Conservation (phyloP, 2,329 filamentous ascomycete species). For the Penicillium janthinellum region DNA sequence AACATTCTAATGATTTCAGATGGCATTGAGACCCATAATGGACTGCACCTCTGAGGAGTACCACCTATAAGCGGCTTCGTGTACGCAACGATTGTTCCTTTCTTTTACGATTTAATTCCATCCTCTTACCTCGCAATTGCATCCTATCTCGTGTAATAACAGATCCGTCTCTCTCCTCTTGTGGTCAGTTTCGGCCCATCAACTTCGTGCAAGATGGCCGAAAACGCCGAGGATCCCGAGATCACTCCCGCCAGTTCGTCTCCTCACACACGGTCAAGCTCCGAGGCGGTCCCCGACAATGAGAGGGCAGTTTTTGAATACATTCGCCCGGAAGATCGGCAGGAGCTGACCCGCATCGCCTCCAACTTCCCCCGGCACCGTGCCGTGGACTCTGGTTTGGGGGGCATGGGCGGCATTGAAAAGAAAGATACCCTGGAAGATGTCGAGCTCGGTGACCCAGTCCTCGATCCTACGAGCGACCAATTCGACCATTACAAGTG, state of each 20-base stretch:
- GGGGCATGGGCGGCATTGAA: conserved; percentile 23
- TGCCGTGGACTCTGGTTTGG: conserved; percentile 18
- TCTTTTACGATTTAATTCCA: not conserved
- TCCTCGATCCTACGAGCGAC: conserved; percentile 55
- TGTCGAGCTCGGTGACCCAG: conserved; percentile 49
- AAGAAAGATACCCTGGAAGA: conserved; percentile 41
- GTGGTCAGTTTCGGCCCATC: not conserved
- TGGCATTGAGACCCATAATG: not conserved
- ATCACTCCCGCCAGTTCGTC: conserved; percentile 17
- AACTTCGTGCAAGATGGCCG: conserved; percentile 8
- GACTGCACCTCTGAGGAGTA: not conserved
- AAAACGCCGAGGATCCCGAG: conserved; percentile 11
- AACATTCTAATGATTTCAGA: not conserved
- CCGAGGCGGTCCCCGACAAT: conserved; percentile 22
- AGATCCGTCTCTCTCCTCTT: not conserved
- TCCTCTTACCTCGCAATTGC: not conserved
- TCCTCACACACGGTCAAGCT: conserved; percentile 13
- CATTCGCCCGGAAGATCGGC: conserved; percentile 29
- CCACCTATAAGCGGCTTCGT: not conserved
- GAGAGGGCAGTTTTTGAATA: conserved; percentile 30
- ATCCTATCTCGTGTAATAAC: not conserved
- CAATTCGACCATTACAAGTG: conserved; percentile 60
- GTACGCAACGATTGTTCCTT: not conserved
- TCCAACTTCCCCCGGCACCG: conserved; percentile 33
- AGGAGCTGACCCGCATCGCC: conserved; percentile 31